Evolutionary conservation across 1,284 basidiomycete genomes (phyloP).

Genomic region (Thecaphora thlaspeos): DNA sequence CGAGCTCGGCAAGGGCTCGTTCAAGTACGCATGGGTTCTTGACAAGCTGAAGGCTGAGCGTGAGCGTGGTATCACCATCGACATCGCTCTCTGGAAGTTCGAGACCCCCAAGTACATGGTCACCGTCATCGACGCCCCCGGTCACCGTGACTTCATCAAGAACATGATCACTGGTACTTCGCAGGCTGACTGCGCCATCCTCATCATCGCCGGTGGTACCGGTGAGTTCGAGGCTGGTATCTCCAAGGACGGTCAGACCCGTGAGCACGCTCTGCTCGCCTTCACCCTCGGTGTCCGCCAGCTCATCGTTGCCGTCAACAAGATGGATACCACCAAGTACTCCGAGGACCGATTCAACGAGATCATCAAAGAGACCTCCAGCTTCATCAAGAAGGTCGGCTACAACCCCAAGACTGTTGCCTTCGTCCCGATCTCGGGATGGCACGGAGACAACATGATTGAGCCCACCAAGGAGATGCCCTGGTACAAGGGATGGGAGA

Average conservation of each 20-base stretch:
- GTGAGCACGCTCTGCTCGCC: constrained; percentile 98
- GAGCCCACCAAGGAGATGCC: constrained; percentile 80
- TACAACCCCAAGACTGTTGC: constrained; percentile 99
- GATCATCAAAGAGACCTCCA: constrained; percentile 98
- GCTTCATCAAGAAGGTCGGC: constrained; percentile 99
- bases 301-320: constrained; percentile 99
- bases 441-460: constrained; percentile 99
- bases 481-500: constrained; percentile 87
- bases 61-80: constrained; percentile 99
- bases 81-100: constrained; percentile 73
- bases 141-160: constrained; percentile 99
- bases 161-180: constrained; percentile 78
- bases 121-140: constrained; percentile 94
- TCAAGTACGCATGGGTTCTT: constrained; percentile 97
- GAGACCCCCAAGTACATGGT: constrained; percentile 60
- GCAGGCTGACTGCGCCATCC: constrained; percentile 98
- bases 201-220: constrained; percentile 98
- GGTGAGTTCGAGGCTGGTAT: constrained; percentile 99
- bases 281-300: constrained; percentile 99
- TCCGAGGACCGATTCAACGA: constrained; percentile 99
- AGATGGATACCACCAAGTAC: constrained; percentile 99
- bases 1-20: constrained; percentile 99
- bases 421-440: constrained; percentile 99
- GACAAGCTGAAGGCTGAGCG: constrained; percentile 99
- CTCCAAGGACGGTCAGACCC: constrained; percentile 99